Percentiles rank a stretch among this genome's conserved stretches.
Evolutionary conservation across 805 yeast species (phyloP).

Genomic region (Metschnikowia sp.): DNA sequence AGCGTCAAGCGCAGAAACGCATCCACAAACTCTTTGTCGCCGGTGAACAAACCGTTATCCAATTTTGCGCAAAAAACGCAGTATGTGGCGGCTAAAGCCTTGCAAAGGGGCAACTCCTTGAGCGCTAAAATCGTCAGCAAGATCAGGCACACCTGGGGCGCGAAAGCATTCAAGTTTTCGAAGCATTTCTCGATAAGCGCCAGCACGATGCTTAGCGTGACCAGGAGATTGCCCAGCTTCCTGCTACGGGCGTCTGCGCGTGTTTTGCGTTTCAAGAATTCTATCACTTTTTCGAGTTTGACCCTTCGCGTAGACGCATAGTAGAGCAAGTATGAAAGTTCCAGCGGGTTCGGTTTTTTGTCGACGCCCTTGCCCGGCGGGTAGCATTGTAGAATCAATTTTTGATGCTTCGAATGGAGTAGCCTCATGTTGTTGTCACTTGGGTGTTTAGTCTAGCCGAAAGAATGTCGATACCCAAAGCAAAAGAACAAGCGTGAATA

Average conservation of each 20-base stretch:
- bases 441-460: too few species aligned
- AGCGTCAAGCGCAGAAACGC: conserved; percentile 32
- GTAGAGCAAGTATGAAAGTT: conserved; percentile 79
- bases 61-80: conserved; percentile 34
- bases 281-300: conserved; percentile 82
- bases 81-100: conserved; percentile 48
- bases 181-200: conserved; percentile 72
- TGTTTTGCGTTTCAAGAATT: conserved; percentile 62
- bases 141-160: conserved; percentile 62
- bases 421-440: conserved; percentile 24
- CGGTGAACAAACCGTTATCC: conserved; percentile 61
- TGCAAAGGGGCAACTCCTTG: conserved; percentile 61
- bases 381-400: conserved; percentile 85
- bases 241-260: conserved; percentile 55
- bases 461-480: too few species aligned
- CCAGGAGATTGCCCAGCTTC: conserved; percentile 76
- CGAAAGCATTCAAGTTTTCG: conserved; percentile 82
- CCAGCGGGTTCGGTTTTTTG: conserved; percentile 90
- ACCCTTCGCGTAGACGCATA: conserved; percentile 88
- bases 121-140: conserved; percentile 49
- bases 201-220: conserved; percentile 66
- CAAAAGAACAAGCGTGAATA: too few species aligned
- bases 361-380: conserved; percentile 85
- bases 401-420: conserved; percentile 81
- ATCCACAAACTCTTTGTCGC: conserved; percentile 56